Percentiles rank a stretch among this genome's conserved stretches.
Conservation (phyloP, 176 grass and related monocot genomes). For the Oryza officinalis region DNA sequence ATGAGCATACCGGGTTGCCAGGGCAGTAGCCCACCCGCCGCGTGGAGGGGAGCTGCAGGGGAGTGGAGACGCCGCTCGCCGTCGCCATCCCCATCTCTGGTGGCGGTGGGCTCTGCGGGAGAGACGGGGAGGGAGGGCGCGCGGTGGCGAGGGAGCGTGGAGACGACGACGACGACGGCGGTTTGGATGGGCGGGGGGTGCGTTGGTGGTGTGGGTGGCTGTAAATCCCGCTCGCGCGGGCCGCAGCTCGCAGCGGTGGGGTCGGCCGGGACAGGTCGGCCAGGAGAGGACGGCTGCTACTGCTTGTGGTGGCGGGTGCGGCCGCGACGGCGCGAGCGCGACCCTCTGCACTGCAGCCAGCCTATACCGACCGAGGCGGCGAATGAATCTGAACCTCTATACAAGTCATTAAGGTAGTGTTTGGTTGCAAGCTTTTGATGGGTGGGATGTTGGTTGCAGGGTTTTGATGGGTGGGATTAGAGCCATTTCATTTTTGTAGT, state of each 20-base stretch:
- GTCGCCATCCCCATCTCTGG: slow-evolving; percentile 37
- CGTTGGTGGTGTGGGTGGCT: not conserved
- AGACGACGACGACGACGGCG: slow-evolving; percentile 6
- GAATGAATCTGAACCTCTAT: not conserved
- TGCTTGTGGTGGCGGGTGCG: slow-evolving; percentile 15
- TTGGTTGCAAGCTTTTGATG: too few species aligned
- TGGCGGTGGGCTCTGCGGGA: not conserved
- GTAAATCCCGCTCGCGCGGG: not conserved
- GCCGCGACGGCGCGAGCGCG: not conserved
- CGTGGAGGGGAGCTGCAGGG: slow-evolving; percentile 22
- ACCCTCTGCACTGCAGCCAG: too few species aligned
- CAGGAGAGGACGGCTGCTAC: not conserved
- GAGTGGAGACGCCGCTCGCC: slow-evolving; percentile 32
- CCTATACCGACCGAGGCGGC: not conserved
- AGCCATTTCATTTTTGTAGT: too few species aligned
- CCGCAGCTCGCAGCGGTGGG: not conserved
- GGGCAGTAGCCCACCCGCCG: not conserved
- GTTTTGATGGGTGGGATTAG: too few species aligned
- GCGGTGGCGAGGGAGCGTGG: slow-evolving; percentile 1
- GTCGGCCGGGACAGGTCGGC: not conserved
- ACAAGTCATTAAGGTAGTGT: too few species aligned
- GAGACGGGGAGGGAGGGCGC: not conserved
- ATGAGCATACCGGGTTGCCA: not conserved
- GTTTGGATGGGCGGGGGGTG: slow-evolving; percentile 15
- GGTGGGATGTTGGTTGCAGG: too few species aligned